A percentile compares a stretch with the other conserved stretches of the same genome.
Evolutionary conservation across 257 asterid species (phyloP).

Genomic region (Jaltomata sinuosa): DNA sequence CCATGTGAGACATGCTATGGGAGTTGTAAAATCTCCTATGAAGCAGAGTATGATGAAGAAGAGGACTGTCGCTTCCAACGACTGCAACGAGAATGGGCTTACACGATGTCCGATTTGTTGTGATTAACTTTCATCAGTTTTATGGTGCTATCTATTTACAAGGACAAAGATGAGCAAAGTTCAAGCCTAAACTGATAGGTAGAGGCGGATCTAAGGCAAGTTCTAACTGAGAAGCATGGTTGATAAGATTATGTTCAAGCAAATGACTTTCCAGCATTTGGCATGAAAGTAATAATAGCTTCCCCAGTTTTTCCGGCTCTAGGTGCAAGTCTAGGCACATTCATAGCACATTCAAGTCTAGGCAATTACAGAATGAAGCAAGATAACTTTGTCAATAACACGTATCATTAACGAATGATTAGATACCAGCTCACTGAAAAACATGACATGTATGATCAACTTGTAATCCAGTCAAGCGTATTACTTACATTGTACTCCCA

Average conservation of each 20-base stretch:
- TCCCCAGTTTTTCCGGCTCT: neutral
- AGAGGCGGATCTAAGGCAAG: too few species aligned
- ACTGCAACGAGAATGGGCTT: slow-evolving; percentile 89
- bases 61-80: slow-evolving; percentile 69
- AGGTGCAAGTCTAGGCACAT: neutral
- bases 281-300: neutral
- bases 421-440: neutral
- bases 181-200: neutral
- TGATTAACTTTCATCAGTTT: too few species aligned
- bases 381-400: neutral
- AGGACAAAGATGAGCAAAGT: neutral
- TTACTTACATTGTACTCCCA: neutral
- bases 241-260: neutral
- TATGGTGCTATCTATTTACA: neutral
- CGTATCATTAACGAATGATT: neutral
- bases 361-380: neutral
- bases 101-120: slow-evolving; percentile 71
- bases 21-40: slow-evolving; percentile 67
- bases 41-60: slow-evolving; percentile 32
- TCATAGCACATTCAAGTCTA: neutral
- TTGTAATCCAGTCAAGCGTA: neutral
- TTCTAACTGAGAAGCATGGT: neutral
- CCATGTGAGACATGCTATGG: slow-evolving; percentile 89
- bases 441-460: neutral
- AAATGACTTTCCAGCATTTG: neutral